These are phyloP conservation scores for Zasmidium citrigriseum DNA, from an alignment of 2,329 filamentous ascomycete genomes.

Conservation along the genomic window DNA sequence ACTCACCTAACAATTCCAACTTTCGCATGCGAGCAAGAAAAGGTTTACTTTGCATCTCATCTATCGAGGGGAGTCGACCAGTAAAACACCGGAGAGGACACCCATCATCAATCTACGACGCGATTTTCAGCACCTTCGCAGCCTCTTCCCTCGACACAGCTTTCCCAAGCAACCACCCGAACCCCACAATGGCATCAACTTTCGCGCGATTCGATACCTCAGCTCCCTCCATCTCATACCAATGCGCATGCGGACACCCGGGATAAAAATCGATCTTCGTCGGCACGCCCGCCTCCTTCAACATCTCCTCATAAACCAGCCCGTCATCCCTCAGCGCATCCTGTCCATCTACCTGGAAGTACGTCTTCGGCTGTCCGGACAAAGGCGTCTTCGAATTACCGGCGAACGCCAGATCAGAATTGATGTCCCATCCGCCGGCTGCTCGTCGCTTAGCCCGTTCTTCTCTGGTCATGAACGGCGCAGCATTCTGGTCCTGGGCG, in stretches of 20 bases:
- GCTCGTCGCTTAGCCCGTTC: constrained; percentile 16
- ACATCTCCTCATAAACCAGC: constrained; percentile 52
- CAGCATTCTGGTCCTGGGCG: constrained; percentile 25
- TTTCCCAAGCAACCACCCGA: constrained; percentile 39
- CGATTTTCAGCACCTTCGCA: constrained; percentile 7
- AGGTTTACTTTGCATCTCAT: too few species aligned
- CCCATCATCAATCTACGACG: neutral
- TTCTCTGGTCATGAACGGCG: constrained; percentile 34
- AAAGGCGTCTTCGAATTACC: constrained; percentile 37
- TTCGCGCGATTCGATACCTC: constrained; percentile 29
- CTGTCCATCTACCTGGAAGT: constrained; percentile 53
- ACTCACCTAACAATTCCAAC: too few species aligned
- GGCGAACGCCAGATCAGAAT: constrained; percentile 31
- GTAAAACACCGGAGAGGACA: too few species aligned
- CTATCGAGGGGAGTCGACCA: too few species aligned
- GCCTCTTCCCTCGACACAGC: constrained; percentile 8
- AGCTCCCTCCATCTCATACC: constrained; percentile 34
- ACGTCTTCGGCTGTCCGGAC: constrained; percentile 46
- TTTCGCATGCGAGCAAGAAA: too few species aligned
- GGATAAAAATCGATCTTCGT: constrained; percentile 49
- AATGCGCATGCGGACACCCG: constrained; percentile 47
- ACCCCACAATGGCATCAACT: constrained; percentile 34
- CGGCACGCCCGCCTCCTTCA: constrained; percentile 47
- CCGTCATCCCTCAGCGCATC: constrained; percentile 56
- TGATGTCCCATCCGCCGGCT: constrained; percentile 17